phyloP scores from a whole-genome alignment of 2,329 filamentous ascomycete species.

The Microcera coccophila region DNA sequence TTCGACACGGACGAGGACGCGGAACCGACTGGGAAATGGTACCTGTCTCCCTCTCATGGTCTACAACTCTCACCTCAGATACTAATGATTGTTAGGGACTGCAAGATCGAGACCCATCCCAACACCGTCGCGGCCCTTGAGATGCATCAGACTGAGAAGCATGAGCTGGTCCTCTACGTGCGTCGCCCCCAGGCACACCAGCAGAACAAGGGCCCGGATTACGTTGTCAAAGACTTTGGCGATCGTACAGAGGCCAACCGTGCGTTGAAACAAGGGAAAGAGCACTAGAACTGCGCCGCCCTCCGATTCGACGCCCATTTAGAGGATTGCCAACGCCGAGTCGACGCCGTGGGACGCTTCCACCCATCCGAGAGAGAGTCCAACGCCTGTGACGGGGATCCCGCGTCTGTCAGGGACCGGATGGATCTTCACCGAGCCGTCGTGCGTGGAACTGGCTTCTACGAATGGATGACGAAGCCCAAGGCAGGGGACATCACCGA shows the following conservation, averaged over 20 bases:
- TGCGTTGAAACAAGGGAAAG: background rate
- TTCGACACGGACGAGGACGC: background rate
- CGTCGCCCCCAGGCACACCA: background rate
- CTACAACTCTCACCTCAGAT: background rate
- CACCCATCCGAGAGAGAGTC: background rate
- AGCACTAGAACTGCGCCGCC: slow-evolving; percentile 4
- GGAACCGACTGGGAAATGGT: background rate
- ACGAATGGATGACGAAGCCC: background rate
- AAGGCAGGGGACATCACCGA: background rate
- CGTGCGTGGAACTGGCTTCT: slow-evolving; percentile 12
- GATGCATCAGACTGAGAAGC: background rate
- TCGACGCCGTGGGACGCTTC: slow-evolving; percentile 3
- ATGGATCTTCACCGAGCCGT: slow-evolving; percentile 13
- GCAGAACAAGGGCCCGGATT: background rate
- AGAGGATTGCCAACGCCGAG: background rate
- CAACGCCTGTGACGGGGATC: background rate
- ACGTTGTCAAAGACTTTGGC: slow-evolving; percentile 1
- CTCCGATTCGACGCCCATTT: background rate
- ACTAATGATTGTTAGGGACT: slow-evolving; percentile 3
- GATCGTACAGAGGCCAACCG: background rate
- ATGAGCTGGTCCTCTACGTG: slow-evolving; percentile 3
- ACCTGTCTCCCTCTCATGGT: background rate
- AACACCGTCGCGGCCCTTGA: background rate
- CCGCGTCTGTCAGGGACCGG: background rate
- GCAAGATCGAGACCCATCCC: background rate